These are phyloP conservation scores for Leccinum pachyderme DNA, from an alignment of 1,284 basidiomycete genomes.

Conservation along the genomic window DNA sequence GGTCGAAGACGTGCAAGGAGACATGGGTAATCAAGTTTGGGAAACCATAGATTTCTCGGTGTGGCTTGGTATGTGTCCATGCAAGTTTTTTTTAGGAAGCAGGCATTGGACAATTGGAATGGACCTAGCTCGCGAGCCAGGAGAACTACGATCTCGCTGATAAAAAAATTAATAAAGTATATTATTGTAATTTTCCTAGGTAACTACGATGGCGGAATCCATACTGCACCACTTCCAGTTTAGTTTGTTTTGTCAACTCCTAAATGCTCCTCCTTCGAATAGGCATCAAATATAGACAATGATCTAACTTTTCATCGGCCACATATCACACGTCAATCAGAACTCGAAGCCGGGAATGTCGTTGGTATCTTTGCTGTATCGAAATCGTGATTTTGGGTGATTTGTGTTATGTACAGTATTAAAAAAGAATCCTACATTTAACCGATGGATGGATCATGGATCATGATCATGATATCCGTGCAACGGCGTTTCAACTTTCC, in stretches of 20 bases:
- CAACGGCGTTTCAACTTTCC: neutral
- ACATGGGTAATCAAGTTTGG: constrained; percentile 40
- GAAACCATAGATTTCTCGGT: constrained; percentile 17
- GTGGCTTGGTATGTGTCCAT: neutral
- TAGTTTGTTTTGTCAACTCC: too few relatives aligned
- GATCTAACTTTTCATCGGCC: neutral
- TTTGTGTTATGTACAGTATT: neutral
- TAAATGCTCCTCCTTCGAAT: neutral
- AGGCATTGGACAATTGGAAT: neutral
- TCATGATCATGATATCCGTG: neutral
- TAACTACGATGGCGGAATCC: neutral
- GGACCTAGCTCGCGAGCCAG: neutral
- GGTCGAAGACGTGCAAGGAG: constrained; percentile 29
- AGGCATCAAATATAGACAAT: neutral
- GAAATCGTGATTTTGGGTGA: neutral
- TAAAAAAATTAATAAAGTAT: neutral
- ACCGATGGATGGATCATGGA: neutral
- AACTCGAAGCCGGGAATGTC: too few relatives aligned
- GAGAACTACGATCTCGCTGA: neutral
- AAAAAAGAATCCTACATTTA: neutral
- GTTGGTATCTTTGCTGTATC: neutral
- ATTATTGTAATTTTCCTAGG: neutral
- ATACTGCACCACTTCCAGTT: neutral
- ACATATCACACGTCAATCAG: neutral
- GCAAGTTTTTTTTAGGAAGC: neutral